Conservation (phyloP, 140 eudicot genomes). For the Bidens hawaiensis region DNA sequence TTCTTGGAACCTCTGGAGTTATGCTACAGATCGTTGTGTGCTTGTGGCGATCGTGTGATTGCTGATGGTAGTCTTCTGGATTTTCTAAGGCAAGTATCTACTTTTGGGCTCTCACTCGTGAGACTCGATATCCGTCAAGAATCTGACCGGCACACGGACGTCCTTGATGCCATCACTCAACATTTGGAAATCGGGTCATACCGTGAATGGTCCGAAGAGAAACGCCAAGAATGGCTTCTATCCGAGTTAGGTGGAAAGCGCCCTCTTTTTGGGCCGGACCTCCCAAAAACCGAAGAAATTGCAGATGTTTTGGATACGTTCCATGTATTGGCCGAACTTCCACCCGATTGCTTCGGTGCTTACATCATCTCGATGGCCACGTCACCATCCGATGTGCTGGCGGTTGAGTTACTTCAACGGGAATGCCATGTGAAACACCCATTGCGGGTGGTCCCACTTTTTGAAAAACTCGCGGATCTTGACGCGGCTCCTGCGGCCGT, state of each 20-base stretch:
- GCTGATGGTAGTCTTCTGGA: constrained; percentile 99
- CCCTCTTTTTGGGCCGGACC: constrained; percentile 89
- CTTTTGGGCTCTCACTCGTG: constrained; percentile 93
- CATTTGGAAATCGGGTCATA: constrained; percentile 93
- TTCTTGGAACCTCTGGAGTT: constrained; percentile 98
- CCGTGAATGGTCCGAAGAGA: constrained; percentile 92
- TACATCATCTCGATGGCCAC: constrained; percentile 99
- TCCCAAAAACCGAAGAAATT: constrained; percentile 89
- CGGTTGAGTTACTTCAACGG: constrained; percentile 92
- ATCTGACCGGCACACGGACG: constrained; percentile 94
- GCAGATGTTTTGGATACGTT: constrained; percentile 91
- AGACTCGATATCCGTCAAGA: constrained; percentile 96
- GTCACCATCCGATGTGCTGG: constrained; percentile 91
- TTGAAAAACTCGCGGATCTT: constrained; percentile 86
- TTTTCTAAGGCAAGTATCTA: constrained; percentile 91
- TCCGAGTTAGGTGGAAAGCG: constrained; percentile 89
- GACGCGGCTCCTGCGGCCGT: constrained; percentile 95
- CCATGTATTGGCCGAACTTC: constrained; percentile 85
- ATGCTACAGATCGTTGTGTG: constrained; percentile 87
- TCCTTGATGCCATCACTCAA: constrained; percentile 83
- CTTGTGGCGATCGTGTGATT: constrained; percentile 89
- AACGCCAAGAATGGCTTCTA: constrained; percentile 92
- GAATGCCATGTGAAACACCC: constrained; percentile 88
- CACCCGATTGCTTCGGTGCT: constrained; percentile 93
- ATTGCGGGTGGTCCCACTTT: constrained; percentile 88